Percentiles rank a stretch among this genome's conserved stretches.
phyloP scores from a whole-genome alignment of 2,329 filamentous ascomycete species.

The Pseudocercospora eumusae region DNA sequence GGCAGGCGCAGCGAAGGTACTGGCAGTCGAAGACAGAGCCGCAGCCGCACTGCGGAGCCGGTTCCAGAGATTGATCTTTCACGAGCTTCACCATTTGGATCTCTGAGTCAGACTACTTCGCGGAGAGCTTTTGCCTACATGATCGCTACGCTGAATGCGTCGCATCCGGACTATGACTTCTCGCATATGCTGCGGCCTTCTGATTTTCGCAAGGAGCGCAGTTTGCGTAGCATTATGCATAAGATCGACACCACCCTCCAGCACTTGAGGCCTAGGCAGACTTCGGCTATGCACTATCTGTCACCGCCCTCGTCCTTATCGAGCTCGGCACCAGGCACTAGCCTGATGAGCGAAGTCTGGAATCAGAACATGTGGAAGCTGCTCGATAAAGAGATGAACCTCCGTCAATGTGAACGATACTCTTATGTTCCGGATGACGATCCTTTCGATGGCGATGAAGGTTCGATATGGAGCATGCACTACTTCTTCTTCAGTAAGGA shows the following conservation, averaged over 20 bases:
- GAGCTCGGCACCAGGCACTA: conserved; percentile 32
- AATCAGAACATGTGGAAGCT: conserved; percentile 87
- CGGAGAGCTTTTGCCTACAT: conserved; percentile 92
- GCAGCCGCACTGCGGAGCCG: conserved; percentile 34
- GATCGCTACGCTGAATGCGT: conserved; percentile 94
- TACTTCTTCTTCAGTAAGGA: conserved; percentile 98
- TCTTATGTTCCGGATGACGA: conserved; percentile 87
- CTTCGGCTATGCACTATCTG: conserved; percentile 30
- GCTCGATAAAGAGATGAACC: conserved; percentile 91
- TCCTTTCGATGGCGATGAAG: conserved; percentile 87
- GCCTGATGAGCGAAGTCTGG: conserved; percentile 58
- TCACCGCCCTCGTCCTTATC: conserved; percentile 29
- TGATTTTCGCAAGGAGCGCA: conserved; percentile 85
- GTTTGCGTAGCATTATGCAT: conserved; percentile 77
- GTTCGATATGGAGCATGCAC: conserved; percentile 90
- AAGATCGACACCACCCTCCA: conserved; percentile 84
- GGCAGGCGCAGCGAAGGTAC: conserved; percentile 23
- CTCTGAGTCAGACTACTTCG: conserved; percentile 82
- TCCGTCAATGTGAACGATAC: conserved; percentile 86
- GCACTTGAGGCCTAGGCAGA: conserved; percentile 68
- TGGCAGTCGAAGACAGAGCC: conserved; percentile 41
- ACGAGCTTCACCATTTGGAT: conserved; percentile 87
- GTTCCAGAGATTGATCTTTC: conserved; percentile 63
- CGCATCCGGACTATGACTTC: conserved; percentile 96
- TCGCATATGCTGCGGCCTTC: conserved; percentile 84